Evolutionary conservation across 345 rosid genomes (phyloP), one percentile per base, ranked within the genome.

Genomic region (Turnera subulata): DNA sequence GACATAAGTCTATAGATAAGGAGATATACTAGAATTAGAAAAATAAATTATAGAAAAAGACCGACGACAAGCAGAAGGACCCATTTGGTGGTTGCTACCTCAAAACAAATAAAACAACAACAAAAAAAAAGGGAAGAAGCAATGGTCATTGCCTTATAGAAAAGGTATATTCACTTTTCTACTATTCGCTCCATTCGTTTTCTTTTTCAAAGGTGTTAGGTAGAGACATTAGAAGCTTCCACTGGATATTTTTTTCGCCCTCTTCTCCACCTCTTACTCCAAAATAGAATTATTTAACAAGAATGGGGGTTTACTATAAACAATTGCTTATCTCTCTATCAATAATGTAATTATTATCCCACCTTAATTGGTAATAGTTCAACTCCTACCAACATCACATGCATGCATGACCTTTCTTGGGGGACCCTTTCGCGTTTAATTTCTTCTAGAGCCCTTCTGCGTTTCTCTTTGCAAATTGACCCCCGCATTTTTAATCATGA

Each of bases 221-320:
- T 80, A 53, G 71, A 53, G 69, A 56, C 73, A 62, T 62, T 67
- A 46, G 82, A 80, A 77, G 73, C 75, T 80, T 77, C 80, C 78
- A 62, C 59, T 13, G 29, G 76, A 65, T 56, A 43, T 58, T 63
- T 24, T 37, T 46, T 15, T 39, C 1, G 4, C 44, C 29, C 32
- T 37, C 13, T 23, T 37, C 6, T 18, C 43, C 19, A 7, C 46
- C 45, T 17, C 42, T 25, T 29, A 46, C 54, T 5, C 9, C 3
- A 40, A 62, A 52, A 55, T 44, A 56, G 67, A 44, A 52, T 35
- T 44, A 51, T 21, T 11, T 6, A 39, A 35, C 38, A 56, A 48
- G 62, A 23, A 17, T 29, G 11, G 1, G 9, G 23, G 40, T 37
- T 24, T 47, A 48, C 23, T 23, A 12, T 21, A 42, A 25, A 24